These are phyloP conservation scores for Plasmopara viticola DNA, from an alignment of 352 stramenopile genomes.

Conservation along the genomic window DNA sequence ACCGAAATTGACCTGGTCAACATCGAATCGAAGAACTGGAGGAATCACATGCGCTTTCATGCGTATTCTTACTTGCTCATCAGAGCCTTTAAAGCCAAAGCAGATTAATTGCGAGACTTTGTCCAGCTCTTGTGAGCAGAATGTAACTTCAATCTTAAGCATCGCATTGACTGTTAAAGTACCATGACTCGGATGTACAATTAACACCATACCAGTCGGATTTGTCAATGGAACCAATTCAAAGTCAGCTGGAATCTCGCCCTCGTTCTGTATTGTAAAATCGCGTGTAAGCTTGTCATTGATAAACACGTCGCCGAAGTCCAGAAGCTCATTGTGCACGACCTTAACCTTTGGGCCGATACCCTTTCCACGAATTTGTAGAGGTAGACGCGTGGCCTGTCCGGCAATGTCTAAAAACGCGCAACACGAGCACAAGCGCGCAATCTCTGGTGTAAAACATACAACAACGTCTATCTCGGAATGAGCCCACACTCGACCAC, in stretches of 20 bases:
- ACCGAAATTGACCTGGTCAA: conserved; percentile 89
- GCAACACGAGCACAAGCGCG: conserved; percentile 70
- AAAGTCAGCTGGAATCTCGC: conserved; percentile 89
- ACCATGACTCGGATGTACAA: conserved; percentile 40
- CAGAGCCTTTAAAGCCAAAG: conserved; percentile 84
- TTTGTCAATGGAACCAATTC: conserved; percentile 43
- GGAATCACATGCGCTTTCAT: conserved; percentile 90
- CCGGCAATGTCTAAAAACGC: conserved; percentile 89
- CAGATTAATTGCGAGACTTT: conserved; percentile 81
- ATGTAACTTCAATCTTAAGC: conserved; percentile 79
- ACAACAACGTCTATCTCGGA: conserved; percentile 89
- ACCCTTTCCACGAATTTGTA: conserved; percentile 85
- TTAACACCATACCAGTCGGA: conserved; percentile 30
- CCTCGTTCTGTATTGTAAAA: conserved; percentile 91
- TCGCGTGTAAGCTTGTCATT: conserved; percentile 82
- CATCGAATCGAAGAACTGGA: conserved; percentile 91
- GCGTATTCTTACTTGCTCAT: conserved; percentile 71
- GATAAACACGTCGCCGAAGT: conserved; percentile 94
- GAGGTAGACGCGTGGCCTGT: conserved; percentile 79
- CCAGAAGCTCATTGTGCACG: conserved; percentile 90
- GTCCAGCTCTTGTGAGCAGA: conserved; percentile 81
- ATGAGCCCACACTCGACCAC: conserved; percentile 89
- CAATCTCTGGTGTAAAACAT: conserved; percentile 81
- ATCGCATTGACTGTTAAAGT: conserved; percentile 73
- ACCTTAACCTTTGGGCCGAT: conserved; percentile 91